Base-by-base conservation (phyloP, 805 yeast genomes). In the Myxozyma melibiosi region DNA sequence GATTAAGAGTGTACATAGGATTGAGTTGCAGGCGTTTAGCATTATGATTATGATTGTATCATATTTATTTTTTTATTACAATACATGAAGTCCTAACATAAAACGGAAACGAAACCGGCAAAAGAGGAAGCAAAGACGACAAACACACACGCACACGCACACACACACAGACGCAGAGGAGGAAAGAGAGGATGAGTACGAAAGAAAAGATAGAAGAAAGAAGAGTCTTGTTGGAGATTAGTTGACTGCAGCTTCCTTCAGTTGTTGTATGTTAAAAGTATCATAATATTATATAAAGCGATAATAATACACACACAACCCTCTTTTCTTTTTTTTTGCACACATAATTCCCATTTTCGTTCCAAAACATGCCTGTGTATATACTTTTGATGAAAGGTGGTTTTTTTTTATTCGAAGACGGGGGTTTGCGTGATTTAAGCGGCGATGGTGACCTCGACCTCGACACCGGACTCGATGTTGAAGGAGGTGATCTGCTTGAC, bases 391-490 rank as follows among this genome's bases (percentile, higher is more conserved):
- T 27, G 20, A 28, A 44, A 22, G 28, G 47, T 16, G 30, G 20
- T 22, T 43, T 31, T 27, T n/a, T n/a, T n/a, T n/a, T n/a, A n/a
- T n/a, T n/a, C n/a, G n/a, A n/a, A 45, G 24, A 34, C 50, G n/a
- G 43, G 25, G 16, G 35, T 28, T 33, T 42, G 43, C 27, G n/a
- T 14, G 3, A 52, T 49, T 61, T 55, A 63, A 30, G 53, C 58
- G 44, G 67, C 67, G 43, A 65, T 55, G 53, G 67, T 65, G 59
- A 65, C 56, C 58, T 63, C 66, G 50, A 92, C 94, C 84, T 91
- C 96, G 75, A 92, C 97, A 88, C 97, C 98, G 74, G 98, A 96
- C 84, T 90, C 96, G 77, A 92, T 86, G 82, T 96, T 89, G 86
- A 90, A 87, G 78, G 91, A 91, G 73, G 98, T 91, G 82, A 92